Percentiles rank a stretch among this genome's conserved stretches.
phyloP scores from a whole-genome alignment of 2,329 filamentous ascomycete species.

The Aaosphaeria pasadenensis region DNA sequence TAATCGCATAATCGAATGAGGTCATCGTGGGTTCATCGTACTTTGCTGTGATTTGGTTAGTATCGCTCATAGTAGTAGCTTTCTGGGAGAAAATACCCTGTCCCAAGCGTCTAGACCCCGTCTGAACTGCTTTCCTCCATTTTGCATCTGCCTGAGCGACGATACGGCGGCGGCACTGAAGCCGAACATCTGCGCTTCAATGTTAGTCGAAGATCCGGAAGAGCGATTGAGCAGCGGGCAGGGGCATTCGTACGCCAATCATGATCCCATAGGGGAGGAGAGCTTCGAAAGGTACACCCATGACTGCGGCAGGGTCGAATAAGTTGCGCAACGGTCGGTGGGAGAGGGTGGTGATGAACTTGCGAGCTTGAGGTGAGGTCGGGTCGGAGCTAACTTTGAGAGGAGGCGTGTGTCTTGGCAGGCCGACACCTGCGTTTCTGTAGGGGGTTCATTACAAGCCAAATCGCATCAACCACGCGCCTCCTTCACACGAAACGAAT shows the following conservation, averaged over 20 bases:
- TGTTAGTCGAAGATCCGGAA: slow-evolving; percentile 14
- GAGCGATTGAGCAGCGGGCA: slow-evolving; percentile 6
- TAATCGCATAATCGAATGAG: slow-evolving; percentile 28
- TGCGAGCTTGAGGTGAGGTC: slow-evolving; percentile 11
- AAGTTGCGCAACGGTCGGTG: slow-evolving; percentile 6
- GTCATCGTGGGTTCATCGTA: slow-evolving; percentile 39
- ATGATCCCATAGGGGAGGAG: slow-evolving; percentile 64
- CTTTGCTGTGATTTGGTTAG: slow-evolving; percentile 54
- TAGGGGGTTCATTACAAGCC: slow-evolving; percentile 25
- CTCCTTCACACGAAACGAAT: slow-evolving; percentile 19
- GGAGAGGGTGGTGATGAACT: slow-evolving; percentile 9
- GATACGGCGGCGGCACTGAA: slow-evolving; percentile 58
- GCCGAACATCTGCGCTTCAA: slow-evolving; percentile 54
- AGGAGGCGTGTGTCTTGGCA: slow-evolving; percentile 6
- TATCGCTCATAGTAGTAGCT: slow-evolving; percentile 10
- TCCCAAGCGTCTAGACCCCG: slow-evolving; percentile 64
- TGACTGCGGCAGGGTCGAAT: slow-evolving; percentile 36
- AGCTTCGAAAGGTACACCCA: slow-evolving; percentile 67
- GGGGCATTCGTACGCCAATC: slow-evolving; percentile 50
- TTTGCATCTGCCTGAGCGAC: slow-evolving; percentile 58
- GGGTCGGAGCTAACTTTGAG: slow-evolving; percentile 10
- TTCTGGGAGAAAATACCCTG: slow-evolving; percentile 47
- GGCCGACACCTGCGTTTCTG: slow-evolving; percentile 10
- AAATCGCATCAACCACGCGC: slow-evolving; percentile 24
- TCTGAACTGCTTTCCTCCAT: slow-evolving; percentile 60